Base-by-base conservation (phyloP, 1,284 basidiomycete species). In the Tilletiopsis washingtonensis region DNA sequence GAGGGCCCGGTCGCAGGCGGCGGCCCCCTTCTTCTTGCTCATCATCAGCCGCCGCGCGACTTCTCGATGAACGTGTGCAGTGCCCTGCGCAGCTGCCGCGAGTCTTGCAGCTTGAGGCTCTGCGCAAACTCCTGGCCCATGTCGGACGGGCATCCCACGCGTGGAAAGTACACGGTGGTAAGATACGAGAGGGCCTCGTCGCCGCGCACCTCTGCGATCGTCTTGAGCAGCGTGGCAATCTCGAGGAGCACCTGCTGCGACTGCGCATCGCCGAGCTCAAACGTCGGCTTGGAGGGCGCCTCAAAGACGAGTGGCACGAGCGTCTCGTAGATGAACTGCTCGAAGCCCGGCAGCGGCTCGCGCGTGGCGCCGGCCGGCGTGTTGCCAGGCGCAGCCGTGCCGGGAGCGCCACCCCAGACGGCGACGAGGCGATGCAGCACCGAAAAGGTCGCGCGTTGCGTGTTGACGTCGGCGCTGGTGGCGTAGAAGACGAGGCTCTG, bases 201-300 rank as follows among this genome's bases (percentile, higher is more conserved):
- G 0, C 88, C 88, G 52, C 94, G 79, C 12, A 83, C 83, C 67
- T 81, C 82, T 56, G 82, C 81, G 15, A 93, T 81, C 2, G 81
- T 80, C 69, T 94, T 88, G 32, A 97, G 82, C 83, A 55, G 85
- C n/a, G 52, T 54, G 5, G 26, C 42, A 23, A 72, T 56, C 25
- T 64, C 62, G 1, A 61, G 40, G 14, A 62, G 45, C 37, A 57
- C 44, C 24, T 47, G 24, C 43, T 64, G 60, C 71, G 61, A 46
- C 50, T 91, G 88, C 4, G 88, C 89, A 66, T 93, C 89, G 64
- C 85, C 86, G 60, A 86, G 78, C 68, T 93, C 93, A 70, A 97
- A 91, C 38, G 82, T 80, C 0, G 85, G 81, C 20, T 81, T 78
- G 11, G 86, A 83, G 0, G 91, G 83, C 4, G 96, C 82, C 20